These are phyloP conservation scores for Tulasnella sp. DNA, from an alignment of 768 basidiomycete genomes.

Conservation along the genomic window DNA sequence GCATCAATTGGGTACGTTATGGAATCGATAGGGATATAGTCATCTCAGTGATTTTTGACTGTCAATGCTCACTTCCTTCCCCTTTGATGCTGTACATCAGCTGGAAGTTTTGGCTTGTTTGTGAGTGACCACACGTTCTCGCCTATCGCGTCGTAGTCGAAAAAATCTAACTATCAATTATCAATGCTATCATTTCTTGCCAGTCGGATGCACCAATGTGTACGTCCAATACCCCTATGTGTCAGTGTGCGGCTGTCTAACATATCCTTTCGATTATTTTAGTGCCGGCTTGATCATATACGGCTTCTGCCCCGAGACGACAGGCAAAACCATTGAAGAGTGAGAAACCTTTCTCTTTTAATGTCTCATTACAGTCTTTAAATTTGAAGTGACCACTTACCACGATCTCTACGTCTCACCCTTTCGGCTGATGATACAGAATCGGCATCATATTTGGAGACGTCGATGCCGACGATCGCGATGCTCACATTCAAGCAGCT, in stretches of 20 bases:
- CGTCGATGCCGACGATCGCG: not conserved
- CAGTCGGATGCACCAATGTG: constrained; percentile 3
- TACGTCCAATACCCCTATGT: not conserved
- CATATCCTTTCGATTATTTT: not conserved
- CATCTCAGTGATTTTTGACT: not conserved
- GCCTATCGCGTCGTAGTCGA: too few relatives aligned
- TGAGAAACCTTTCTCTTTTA: not conserved
- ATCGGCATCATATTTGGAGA: constrained; percentile 12
- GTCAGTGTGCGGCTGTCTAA: not conserved
- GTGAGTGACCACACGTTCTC: too few relatives aligned
- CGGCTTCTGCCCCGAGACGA: constrained; percentile 12
- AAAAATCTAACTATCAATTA: too few relatives aligned
- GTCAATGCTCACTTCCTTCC: not conserved
- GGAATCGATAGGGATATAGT: not conserved
- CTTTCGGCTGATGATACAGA: too few relatives aligned
- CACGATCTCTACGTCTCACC: too few relatives aligned
- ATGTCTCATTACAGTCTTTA: not conserved
- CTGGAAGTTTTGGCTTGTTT: too few relatives aligned
- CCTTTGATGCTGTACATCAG: not conserved
- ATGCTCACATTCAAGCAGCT: not conserved
- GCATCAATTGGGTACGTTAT: constrained; percentile 4
- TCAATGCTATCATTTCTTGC: not conserved
- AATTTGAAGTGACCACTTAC: too few relatives aligned
- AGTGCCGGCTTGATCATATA: constrained; percentile 7
- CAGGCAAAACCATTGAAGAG: constrained; percentile 12